These are phyloP conservation scores for Neckera pumila DNA, from an alignment of 225 moss, liverwort and hornwort species.

Conservation along the genomic window DNA sequence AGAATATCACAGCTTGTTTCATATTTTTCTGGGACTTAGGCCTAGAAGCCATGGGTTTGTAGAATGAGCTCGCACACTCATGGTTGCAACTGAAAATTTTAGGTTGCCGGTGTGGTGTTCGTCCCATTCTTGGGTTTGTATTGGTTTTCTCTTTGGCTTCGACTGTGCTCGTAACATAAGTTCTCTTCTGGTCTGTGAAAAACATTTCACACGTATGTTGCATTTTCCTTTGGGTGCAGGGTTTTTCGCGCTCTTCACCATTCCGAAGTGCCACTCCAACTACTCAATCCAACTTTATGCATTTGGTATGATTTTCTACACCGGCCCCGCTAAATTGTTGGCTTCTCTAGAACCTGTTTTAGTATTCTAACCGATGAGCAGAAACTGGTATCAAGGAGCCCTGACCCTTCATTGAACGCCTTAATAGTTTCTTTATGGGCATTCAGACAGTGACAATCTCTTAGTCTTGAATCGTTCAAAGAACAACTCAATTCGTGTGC, in stretches of 20 bases:
- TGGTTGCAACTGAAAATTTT: not conserved
- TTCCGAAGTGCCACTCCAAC: conserved; percentile 65
- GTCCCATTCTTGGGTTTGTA: not conserved
- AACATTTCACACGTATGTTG: not conserved
- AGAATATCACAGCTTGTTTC: not conserved
- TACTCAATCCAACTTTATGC: conserved; percentile 75
- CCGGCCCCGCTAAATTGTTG: not conserved
- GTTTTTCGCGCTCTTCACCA: conserved; percentile 62
- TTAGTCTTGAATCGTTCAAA: not conserved
- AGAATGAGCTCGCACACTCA: not conserved
- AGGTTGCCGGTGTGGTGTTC: not conserved
- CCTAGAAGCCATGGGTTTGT: not conserved
- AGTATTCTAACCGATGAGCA: not conserved
- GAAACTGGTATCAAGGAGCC: not conserved
- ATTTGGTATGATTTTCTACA: conserved; percentile 37
- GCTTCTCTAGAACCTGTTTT: not conserved
- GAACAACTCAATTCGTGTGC: not conserved
- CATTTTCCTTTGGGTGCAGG: conserved; percentile 32
- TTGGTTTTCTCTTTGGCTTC: not conserved
- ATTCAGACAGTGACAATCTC: not conserved
- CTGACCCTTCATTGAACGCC: not conserved
- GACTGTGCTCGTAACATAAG: not conserved
- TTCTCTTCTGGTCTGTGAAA: not conserved
- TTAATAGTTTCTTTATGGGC: not conserved
- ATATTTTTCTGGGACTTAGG: not conserved